Conservation (phyloP, 2,329 filamentous ascomycete genomes). For the Claviceps sorghi region DNA sequence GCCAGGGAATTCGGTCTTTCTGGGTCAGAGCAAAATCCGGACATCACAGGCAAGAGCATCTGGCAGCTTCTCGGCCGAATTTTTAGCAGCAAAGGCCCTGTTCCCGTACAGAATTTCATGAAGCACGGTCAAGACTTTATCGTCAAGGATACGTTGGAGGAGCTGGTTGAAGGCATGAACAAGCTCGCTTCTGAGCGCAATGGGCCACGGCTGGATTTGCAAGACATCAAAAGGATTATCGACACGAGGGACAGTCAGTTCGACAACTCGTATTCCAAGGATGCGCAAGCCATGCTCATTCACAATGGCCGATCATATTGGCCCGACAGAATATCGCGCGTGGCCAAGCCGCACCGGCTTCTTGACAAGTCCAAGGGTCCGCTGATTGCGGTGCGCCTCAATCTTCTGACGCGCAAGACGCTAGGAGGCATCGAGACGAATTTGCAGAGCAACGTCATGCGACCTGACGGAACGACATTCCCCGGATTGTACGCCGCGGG, state of each 20-base stretch:
- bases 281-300: slow-evolving; percentile 48
- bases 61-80: slow-evolving; percentile 36
- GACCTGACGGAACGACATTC: slow-evolving; percentile 31
- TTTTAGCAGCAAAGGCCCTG: slow-evolving; percentile 36
- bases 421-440: slow-evolving; percentile 47
- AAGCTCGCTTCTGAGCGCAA: slow-evolving; percentile 30
- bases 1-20: slow-evolving; percentile 48
- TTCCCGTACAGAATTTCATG: slow-evolving; percentile 42
- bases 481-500: slow-evolving; percentile 44
- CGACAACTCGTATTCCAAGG: slow-evolving; percentile 41
- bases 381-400: slow-evolving; percentile 45
- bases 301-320: slow-evolving; percentile 41
- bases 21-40: slow-evolving; percentile 49
- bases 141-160: slow-evolving; percentile 38
- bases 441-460: slow-evolving; percentile 40
- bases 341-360: slow-evolving; percentile 39
- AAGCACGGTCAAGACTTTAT: slow-evolving; percentile 46
- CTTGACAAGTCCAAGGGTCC: slow-evolving; percentile 41
- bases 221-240: slow-evolving; percentile 30
- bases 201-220: slow-evolving; percentile 33
- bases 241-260: slow-evolving; percentile 41
- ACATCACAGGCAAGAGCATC: slow-evolving; percentile 42
- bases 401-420: slow-evolving; percentile 46
- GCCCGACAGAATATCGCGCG: slow-evolving; percentile 35
- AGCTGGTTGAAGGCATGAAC: slow-evolving; percentile 45